Percentiles rank a stretch among this genome's conserved stretches.
Conservation (phyloP, 2,329 filamentous ascomycete genomes). For the Cladosporium sp. region DNA sequence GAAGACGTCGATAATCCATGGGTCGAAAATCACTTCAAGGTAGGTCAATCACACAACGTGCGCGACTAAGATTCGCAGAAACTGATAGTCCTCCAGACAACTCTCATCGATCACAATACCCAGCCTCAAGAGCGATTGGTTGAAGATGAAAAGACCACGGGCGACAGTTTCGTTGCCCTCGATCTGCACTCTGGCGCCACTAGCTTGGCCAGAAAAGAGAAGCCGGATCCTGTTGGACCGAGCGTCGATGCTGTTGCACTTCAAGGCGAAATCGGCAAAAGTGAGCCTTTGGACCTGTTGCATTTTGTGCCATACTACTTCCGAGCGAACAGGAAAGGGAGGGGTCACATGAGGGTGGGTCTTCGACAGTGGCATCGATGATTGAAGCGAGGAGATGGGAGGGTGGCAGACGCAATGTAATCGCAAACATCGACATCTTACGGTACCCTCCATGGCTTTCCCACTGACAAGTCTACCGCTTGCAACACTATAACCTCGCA, state of each 20-base stretch:
- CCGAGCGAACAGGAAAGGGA: slow-evolving; percentile 51
- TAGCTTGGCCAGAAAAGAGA: background rate
- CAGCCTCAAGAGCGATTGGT: slow-evolving; percentile 18
- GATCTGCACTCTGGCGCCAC: slow-evolving; percentile 16
- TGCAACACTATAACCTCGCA: slow-evolving; percentile 14
- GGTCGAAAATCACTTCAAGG: slow-evolving; percentile 54
- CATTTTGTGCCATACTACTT: slow-evolving; percentile 54
- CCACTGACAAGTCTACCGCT: too few species aligned
- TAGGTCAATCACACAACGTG: slow-evolving; percentile 23
- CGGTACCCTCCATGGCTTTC: too few species aligned
- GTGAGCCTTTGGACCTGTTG: slow-evolving; percentile 23
- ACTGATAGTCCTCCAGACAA: background rate
- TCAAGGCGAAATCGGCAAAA: background rate
- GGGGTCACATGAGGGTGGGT: slow-evolving; percentile 51
- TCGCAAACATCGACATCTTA: too few species aligned
- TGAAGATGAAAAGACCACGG: slow-evolving; percentile 15
- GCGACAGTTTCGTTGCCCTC: slow-evolving; percentile 29
- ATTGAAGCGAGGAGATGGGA: too few species aligned
- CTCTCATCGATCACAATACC: slow-evolving; percentile 12
- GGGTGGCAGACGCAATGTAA: too few species aligned
- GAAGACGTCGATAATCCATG: slow-evolving; percentile 57
- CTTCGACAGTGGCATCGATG: background rate
- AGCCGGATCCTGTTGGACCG: background rate
- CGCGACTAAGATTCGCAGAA: background rate
- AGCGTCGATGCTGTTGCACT: background rate